phyloP scores from a whole-genome alignment of 352 stramenopile species.

The Pythium oligandrum region DNA sequence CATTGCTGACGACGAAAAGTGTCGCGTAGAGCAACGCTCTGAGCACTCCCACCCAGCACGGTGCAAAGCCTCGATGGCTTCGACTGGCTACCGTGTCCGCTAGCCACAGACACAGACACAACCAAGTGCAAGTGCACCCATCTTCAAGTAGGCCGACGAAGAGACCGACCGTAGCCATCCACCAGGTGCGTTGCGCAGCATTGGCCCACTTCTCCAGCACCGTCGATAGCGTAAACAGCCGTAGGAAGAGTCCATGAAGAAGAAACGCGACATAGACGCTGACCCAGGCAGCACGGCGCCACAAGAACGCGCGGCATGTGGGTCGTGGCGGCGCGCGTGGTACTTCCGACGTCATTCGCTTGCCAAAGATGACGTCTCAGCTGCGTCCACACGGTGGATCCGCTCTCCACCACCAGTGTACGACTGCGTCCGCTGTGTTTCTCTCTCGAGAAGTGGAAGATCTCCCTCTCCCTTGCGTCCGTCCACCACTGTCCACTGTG shows the following conservation, averaged over 20 bases:
- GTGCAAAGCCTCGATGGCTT: too few species aligned
- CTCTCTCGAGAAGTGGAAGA: too few species aligned
- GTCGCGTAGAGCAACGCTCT: neutral
- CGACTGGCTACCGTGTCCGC: constrained; percentile 13
- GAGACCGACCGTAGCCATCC: constrained; percentile 26
- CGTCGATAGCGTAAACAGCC: constrained; percentile 18
- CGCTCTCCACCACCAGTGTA: too few species aligned
- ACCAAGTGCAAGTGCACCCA: constrained; percentile 28
- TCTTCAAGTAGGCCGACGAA: constrained; percentile 43
- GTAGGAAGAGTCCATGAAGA: constrained; percentile 28
- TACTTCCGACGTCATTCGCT: too few species aligned
- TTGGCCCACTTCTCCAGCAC: constrained; percentile 51
- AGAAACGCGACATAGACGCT: constrained; percentile 14
- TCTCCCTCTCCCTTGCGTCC: too few species aligned
- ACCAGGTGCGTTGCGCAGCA: constrained; percentile 37
- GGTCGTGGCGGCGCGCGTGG: too few species aligned
- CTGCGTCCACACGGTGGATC: too few species aligned
- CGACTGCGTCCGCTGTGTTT: too few species aligned
- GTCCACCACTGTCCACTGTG: too few species aligned
- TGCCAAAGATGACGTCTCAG: too few species aligned
- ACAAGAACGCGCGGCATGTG: too few species aligned
- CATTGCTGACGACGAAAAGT: constrained; percentile 25
- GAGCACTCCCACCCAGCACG: neutral
- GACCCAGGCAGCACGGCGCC: neutral
- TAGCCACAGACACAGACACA: constrained; percentile 28